Base-by-base conservation (phyloP, 768 basidiomycete genomes). In the Candolleomyces aberdarensis region DNA sequence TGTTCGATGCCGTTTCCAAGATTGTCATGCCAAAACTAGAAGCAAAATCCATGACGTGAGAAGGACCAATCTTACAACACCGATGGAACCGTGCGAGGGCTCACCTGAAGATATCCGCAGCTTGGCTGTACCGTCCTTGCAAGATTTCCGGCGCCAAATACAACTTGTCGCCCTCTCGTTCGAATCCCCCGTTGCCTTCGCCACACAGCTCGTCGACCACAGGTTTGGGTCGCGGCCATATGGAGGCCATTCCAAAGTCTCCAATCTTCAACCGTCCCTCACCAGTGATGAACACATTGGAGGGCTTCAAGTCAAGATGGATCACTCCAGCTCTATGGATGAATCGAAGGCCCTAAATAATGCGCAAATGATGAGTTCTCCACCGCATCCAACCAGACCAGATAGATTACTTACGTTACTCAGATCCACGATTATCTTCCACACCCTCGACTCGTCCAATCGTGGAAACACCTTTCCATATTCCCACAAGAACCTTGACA, bases 221-320 rank as follows among this genome's bases (percentile, higher is more conserved):
- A 36, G 43, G 32, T 56, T 51, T 17, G 62, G 79, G 76, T 43
- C 94, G 79, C 0, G 94, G 94, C 91, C 93, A 96, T 56, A 94
- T 67, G 6, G 93, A 92, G n/a, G 96, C 96, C 88, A 99, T 94
- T 9, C 97, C 97, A 77, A 98, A 98, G 73, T 99, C 97, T 8
- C 96, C 96, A 71, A 99, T 94, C 78, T 94, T 94, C 77, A 99
- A 89, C 49, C 89, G 84, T 1, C 97, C 97, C 47, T 87, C 83
- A 8, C 80, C 80, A 10, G 92, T 94, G 67, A 99, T 81, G 70
- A 99, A 94, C 55, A 99, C 88, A 72, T 99, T 99, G 47, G 94
- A 94, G 13, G 97, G 97, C 77, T 99, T 99, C 64, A 99, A 76
- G 76, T 99, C 97, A 58, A 99, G 83, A 76, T 99, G 97, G 54